A percentile compares a stretch with the other conserved stretches of the same genome.
These are phyloP conservation scores for Prinsepia uniflora DNA, from an alignment of 306 rosid genomes.

Conservation along the genomic window DNA sequence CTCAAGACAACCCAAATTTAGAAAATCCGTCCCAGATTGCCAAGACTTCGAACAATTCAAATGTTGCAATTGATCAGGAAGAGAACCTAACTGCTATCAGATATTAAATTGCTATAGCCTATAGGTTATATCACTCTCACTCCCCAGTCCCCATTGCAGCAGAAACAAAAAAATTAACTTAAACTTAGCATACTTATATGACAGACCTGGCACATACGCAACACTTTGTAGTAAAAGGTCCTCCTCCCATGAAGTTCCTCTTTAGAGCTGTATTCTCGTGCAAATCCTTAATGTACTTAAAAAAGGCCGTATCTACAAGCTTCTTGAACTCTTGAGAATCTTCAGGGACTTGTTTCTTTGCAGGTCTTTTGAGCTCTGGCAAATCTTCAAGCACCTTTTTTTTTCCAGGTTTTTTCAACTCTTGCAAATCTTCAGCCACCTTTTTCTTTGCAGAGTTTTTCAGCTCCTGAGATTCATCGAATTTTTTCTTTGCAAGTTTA, in stretches of 20 bases:
- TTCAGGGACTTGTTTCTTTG: constrained; percentile 27
- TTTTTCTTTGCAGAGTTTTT: constrained; percentile 22
- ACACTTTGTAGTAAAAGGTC: constrained; percentile 29
- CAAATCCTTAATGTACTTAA: constrained; percentile 36
- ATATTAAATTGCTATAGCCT: background rate
- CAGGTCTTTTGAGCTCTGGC: constrained; percentile 25
- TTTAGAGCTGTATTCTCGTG: constrained; percentile 25
- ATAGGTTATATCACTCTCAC: too few relatives aligned
- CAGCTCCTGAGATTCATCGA: constrained; percentile 38
- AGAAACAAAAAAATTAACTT: background rate
- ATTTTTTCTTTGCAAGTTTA: constrained; percentile 9
- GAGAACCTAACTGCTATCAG: background rate
- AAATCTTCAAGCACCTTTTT: constrained; percentile 30
- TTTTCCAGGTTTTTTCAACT: constrained; percentile 28
- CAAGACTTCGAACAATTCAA: background rate
- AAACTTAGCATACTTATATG: constrained; percentile 12
- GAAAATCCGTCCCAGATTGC: background rate
- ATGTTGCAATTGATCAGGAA: background rate
- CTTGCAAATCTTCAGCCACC: constrained; percentile 34
- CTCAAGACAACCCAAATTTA: background rate
- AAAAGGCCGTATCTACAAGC: constrained; percentile 29
- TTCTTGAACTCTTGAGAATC: constrained; percentile 35
- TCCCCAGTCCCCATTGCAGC: background rate
- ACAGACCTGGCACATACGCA: constrained; percentile 44
- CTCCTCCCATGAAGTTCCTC: constrained; percentile 24